Evolutionary conservation across 169 alveolate genomes (phyloP).

Genomic region (Besnoitia besnoiti): DNA sequence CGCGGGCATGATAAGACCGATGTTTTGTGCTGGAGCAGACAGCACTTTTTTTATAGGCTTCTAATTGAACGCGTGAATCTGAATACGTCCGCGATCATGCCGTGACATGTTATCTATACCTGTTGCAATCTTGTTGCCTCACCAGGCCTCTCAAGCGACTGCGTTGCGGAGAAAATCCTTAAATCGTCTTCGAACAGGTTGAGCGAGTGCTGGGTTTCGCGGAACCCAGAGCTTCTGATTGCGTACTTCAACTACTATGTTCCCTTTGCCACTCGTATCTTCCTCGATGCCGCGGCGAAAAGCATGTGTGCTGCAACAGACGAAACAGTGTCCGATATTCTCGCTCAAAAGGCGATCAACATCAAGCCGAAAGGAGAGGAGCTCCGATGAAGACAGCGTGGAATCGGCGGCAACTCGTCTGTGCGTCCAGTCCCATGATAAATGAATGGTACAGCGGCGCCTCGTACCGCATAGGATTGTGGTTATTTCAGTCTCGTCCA

Average conservation of each 20-base stretch:
- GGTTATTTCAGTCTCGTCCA: no score
- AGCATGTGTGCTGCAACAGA: constrained; percentile 48
- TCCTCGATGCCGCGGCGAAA: constrained; percentile 10
- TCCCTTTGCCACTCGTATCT: constrained; percentile 19
- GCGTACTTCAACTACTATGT: constrained; percentile 37
- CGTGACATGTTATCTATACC: background rate
- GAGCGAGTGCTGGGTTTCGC: constrained; percentile 44
- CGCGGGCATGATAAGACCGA: no score
- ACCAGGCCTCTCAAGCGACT: constrained; percentile 31
- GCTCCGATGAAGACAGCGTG: background rate
- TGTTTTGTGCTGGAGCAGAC: no score
- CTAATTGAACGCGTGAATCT: no score
- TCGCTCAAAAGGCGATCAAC: background rate
- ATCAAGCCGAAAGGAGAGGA: background rate
- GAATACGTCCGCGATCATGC: no score
- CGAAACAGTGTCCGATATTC: background rate
- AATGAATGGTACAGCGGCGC: no score
- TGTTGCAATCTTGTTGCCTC: background rate
- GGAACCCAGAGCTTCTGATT: constrained; percentile 24
- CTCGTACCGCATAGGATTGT: no score
- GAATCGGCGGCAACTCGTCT: no score
- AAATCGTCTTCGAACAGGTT: constrained; percentile 15
- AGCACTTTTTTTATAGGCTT: no score
- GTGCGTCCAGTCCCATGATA: no score
- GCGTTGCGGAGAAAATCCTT: background rate